Evolutionary conservation across 139 green algal species (phyloP).

Genomic region (Zygnema circumcarinatum): DNA sequence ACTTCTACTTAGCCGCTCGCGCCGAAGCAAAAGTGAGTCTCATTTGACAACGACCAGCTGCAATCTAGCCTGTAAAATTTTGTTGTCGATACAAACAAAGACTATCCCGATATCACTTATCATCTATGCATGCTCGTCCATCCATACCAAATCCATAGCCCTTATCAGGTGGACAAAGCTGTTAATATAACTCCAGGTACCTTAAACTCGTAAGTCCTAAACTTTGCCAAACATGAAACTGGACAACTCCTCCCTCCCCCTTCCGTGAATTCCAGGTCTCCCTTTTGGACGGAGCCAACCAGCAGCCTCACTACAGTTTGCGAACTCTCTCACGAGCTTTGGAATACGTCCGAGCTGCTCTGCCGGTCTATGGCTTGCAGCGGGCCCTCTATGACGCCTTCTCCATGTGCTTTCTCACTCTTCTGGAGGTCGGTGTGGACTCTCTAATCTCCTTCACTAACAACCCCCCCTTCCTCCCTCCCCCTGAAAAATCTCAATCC

Average conservation of each 20-base stretch:
- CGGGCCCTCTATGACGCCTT: conserved; percentile 90
- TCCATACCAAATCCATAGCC: too few species aligned
- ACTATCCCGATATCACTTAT: too few species aligned
- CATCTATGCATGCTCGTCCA: too few species aligned
- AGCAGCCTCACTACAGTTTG: conserved; percentile 90
- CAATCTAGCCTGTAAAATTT: too few species aligned
- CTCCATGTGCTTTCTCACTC: conserved; percentile 93
- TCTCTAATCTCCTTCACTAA: not conserved
- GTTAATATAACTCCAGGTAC: too few species aligned
- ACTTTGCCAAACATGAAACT: too few species aligned
- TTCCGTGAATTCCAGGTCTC: conserved; percentile 38
- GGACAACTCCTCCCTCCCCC: too few species aligned
- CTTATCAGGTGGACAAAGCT: too few species aligned
- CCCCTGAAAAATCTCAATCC: not conserved
- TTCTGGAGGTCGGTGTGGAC: conserved; percentile 61
- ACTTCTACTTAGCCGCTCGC: conserved; percentile 90
- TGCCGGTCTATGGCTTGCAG: conserved; percentile 85
- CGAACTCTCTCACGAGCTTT: conserved; percentile 90
- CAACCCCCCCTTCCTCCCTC: conserved; percentile 12
- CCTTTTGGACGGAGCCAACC: conserved; percentile 80
- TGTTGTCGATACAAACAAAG: too few species aligned
- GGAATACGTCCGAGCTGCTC: conserved; percentile 78
- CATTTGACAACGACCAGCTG: too few species aligned
- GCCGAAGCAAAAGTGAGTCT: conserved; percentile 70
- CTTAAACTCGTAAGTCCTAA: too few species aligned